These are phyloP conservation scores for Discostella stelligeroides DNA, from an alignment of 108 stramenopile genomes.

Conservation along the genomic window DNA sequence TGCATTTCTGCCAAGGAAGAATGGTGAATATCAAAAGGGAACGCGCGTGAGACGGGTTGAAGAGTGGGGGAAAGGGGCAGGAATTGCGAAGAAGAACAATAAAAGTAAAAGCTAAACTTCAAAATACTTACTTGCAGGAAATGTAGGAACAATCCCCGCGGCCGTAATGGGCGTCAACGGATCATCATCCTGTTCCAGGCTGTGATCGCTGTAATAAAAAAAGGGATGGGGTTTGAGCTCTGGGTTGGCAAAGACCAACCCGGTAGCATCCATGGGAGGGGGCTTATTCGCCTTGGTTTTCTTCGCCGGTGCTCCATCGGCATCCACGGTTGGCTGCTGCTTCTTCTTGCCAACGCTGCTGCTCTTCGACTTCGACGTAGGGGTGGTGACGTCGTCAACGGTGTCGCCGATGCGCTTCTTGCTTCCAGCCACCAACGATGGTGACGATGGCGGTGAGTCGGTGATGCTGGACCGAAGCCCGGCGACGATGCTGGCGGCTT, in stretches of 20 bases:
- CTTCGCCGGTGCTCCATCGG: not conserved
- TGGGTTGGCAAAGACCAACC: conserved; percentile 19
- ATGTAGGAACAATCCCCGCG: conserved; percentile 68
- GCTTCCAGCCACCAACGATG: not conserved
- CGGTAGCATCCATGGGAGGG: conserved; percentile 23
- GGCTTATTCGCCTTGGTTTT: conserved; percentile 11
- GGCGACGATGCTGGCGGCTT: conserved; percentile 14
- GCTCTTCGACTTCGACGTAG: not conserved
- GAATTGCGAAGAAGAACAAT: too few relatives aligned
- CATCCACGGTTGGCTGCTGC: not conserved
- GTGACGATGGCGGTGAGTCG: not conserved
- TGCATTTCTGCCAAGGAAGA: conserved; percentile 50
- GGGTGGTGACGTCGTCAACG: not conserved
- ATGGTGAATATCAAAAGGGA: not conserved
- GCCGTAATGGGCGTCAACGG: conserved; percentile 64
- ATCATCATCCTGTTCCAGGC: conserved; percentile 57
- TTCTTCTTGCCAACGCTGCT: not conserved
- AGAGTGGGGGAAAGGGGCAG: not conserved
- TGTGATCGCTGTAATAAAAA: conserved; percentile 68
- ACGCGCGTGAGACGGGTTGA: not conserved
- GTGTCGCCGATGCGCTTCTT: conserved; percentile 1
- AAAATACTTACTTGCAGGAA: conserved; percentile 55
- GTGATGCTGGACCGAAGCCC: not conserved
- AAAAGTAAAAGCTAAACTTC: not conserved
- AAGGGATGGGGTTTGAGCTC: conserved; percentile 48